Evolutionary conservation across 306 rosid genomes (phyloP), one percentile per base, ranked within the genome.

Genomic region (Dalbergia cultrata): DNA sequence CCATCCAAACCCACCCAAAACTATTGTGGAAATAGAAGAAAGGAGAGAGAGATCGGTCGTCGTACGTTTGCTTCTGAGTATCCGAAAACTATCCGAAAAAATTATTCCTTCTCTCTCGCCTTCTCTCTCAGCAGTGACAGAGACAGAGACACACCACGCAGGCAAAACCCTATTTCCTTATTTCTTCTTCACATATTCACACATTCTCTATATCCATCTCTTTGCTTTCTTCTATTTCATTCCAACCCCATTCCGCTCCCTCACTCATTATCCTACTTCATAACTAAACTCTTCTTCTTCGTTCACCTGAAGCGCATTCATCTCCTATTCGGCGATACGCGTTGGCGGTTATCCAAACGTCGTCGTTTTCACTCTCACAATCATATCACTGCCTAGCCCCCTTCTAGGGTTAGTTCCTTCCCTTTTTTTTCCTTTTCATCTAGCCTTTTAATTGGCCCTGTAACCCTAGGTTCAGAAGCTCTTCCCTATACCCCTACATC

Each of bases 81-180:
- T 49, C 31, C 31, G 31, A 26, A 26, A 26, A 26, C 31, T 26
- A 26, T 1, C 31, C 31, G 31, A 26, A 26, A 21, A 26, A 26
- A 26, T 26, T 26, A 2, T 26, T 67, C 86, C 74, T 80, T 75
- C 73, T 81, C 74, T 53, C 59, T 54, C 34, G 64, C 89, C 67
- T 61, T 68, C 79, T 79, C 74, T 65, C 84, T 85, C 83, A 58
- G 75, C 76, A 62, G 58, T 31, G n/a, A n/a, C 78, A 74, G 33
- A 16, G 13, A 26, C 31, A 26, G 3, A 26, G 1, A 52, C 83
- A 53, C 85, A 44, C 0, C 61, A 26, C 47, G 57, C 57, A 78
- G 60, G 68, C 88, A 86, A 89, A 90, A 89, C 92, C 93, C 90
- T 89, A 89, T 80, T 89, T 67, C 66, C 70, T 26, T 44, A 47